Evolutionary conservation across 352 stramenopile species (phyloP), one percentile per base, ranked within the genome.

Genomic region (Phytophthora podocarpi): DNA sequence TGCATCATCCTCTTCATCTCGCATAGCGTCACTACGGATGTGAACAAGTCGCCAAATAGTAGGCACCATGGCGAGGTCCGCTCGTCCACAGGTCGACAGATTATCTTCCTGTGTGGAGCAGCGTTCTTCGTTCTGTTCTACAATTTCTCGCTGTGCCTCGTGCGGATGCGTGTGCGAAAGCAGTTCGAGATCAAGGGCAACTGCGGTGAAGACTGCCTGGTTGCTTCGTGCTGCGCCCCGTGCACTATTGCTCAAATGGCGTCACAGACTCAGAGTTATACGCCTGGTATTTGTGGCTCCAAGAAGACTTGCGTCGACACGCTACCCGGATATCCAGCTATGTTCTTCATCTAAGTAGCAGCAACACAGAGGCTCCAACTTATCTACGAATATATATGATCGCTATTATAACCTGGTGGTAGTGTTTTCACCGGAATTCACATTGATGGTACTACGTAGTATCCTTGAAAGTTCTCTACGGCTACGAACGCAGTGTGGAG

Each of bases 171-270:
- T 4, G 73, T 80, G 0, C 77, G 80, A 23, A 66, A 64, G 5
- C 51, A 76, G 18, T 81, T 75, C 56, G 59, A 78, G 46, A 80
- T 89, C 54, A 46, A 67, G 3, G 80, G 80, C 2, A 56, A 28
- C 23, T 45, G n/a, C 13, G 42, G 23, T 11, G 3, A 51, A 31
- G 67, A 76, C 49, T 63, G 46, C 15, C 18, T 68, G 21, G 30
- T 59, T 20, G 30, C 67, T 7, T 47, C 55, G 18, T 78, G 43
- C n/a, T 81, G 73, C 6, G 35, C 59, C 13, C 74, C 73, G 43
- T 90, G 80, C 47, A 67, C 67, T 20, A 51, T 90, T 16, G 78
- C 80, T 21, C 80, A 90, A 51, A 82, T 90, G 62, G 76, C 76
- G 15, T 79, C 78, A 6, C 74, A 84, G 40, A 64, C 72, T 10